These are phyloP conservation scores for Gossypium turneri DNA, from an alignment of 345 rosid genomes.

Conservation along the genomic window DNA sequence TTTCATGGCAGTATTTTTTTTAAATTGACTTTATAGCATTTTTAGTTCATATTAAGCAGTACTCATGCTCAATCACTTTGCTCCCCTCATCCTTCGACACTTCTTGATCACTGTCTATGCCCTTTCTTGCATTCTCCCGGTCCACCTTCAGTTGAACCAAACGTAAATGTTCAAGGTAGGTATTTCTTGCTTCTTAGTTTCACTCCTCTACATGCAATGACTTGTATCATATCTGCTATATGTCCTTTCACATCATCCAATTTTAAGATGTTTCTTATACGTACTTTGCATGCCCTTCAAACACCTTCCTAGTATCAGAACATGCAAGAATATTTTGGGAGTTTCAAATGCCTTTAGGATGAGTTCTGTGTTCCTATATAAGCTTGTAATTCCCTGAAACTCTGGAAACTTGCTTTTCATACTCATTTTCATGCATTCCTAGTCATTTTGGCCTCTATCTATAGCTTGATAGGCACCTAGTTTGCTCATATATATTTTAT, in stretches of 20 bases:
- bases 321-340: not conserved
- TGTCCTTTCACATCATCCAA: not conserved
- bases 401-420: not conserved
- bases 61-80: not conserved
- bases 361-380: not conserved
- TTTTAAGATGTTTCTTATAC: not conserved
- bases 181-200: not conserved
- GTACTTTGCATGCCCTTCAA: not conserved
- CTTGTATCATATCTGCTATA: not conserved
- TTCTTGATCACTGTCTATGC: not conserved
- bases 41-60: not conserved
- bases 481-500: not conserved
- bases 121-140: not conserved
- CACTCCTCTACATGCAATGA: not conserved
- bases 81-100: not conserved
- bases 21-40: not conserved
- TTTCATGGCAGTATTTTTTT: too few relatives aligned
- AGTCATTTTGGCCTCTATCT: not conserved
- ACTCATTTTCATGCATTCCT: not conserved
- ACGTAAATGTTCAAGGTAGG: not conserved
- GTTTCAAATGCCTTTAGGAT: not conserved
- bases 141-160: not conserved
- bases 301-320: not conserved
- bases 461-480: not conserved
- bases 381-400: not conserved